Conservation (phyloP, 768 basidiomycete species). For the Leucocoprinus sp. region DNA sequence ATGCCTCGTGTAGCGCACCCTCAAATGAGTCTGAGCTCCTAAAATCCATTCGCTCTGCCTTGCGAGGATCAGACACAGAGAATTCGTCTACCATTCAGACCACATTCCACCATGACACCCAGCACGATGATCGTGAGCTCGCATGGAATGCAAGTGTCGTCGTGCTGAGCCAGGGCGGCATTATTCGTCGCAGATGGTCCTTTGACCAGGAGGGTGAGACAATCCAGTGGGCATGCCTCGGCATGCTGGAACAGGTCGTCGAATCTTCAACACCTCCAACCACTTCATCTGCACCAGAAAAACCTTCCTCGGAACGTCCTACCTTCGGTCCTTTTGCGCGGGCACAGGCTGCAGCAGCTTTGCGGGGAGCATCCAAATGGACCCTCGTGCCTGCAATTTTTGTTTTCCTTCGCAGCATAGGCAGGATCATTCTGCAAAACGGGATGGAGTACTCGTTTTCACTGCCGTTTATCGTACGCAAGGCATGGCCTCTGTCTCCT, state of each 20-base stretch:
- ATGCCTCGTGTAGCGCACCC: slow-evolving; percentile 14
- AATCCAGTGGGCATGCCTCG: slow-evolving; percentile 77
- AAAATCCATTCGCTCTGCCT: slow-evolving; percentile 47
- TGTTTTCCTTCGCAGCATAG: slow-evolving; percentile 69
- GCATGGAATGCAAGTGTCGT: slow-evolving; percentile 63
- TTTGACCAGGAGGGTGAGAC: slow-evolving; percentile 64
- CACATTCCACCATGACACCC: slow-evolving; percentile 29
- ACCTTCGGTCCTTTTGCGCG: slow-evolving; percentile 50
- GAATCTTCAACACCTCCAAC: slow-evolving; percentile 21
- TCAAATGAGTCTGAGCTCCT: slow-evolving; percentile 36
- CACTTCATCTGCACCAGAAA: slow-evolving; percentile 8
- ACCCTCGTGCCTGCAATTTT: slow-evolving; percentile 54
- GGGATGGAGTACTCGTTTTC: slow-evolving; percentile 72
- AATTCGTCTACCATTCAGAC: slow-evolving; percentile 33
- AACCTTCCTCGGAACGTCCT: slow-evolving; percentile 19
- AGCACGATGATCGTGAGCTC: slow-evolving; percentile 50
- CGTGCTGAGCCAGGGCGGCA: slow-evolving; percentile 56
- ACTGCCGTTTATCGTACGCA: slow-evolving; percentile 72
- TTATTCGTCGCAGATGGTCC: slow-evolving; percentile 67
- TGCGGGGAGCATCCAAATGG: slow-evolving; percentile 28
- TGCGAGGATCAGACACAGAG: slow-evolving; percentile 46
- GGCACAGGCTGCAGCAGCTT: slow-evolving; percentile 33
- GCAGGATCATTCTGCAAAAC: slow-evolving; percentile 61
- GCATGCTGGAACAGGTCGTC: slow-evolving; percentile 50
- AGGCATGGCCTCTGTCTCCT: slow-evolving; percentile 71